Percentiles rank a stretch among this genome's conserved stretches.
These are phyloP conservation scores for Hypoxylon crocopeplum DNA, from an alignment of 495 filamentous ascomycete species.

Conservation along the genomic window DNA sequence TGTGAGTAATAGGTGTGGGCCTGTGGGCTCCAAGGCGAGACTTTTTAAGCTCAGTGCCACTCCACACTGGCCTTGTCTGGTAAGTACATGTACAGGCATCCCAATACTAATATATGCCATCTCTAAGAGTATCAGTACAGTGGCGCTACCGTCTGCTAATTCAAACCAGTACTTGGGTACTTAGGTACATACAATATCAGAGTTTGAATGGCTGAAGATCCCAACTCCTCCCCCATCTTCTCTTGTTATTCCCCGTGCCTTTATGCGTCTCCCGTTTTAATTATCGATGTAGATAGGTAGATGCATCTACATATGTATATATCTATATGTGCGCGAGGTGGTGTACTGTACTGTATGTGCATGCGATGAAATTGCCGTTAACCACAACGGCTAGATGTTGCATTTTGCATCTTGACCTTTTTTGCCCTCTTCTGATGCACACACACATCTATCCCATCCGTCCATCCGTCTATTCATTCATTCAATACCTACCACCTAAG, in stretches of 20 bases:
- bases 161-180: neutral
- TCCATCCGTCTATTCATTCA: slow-evolving; percentile 2
- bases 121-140: slow-evolving; percentile 24
- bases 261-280: slow-evolving; percentile 12
- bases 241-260: slow-evolving; percentile 27
- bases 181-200: slow-evolving; percentile 29
- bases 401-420: slow-evolving; percentile 24
- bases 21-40: slow-evolving; percentile 36
- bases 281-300: neutral
- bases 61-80: slow-evolving; percentile 21
- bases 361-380: slow-evolving; percentile 18
- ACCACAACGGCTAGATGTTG: slow-evolving; percentile 9
- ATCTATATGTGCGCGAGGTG: neutral
- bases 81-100: slow-evolving; percentile 33
- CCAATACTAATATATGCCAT: slow-evolving; percentile 4
- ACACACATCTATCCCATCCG: slow-evolving; percentile 20
- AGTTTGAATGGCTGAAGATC: slow-evolving; percentile 41
- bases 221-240: slow-evolving; percentile 30
- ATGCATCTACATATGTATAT: neutral
- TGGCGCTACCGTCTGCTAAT: slow-evolving; percentile 23
- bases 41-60: slow-evolving; percentile 40
- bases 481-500: too few species aligned
- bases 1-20: slow-evolving; percentile 30
- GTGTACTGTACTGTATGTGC: slow-evolving; percentile 2
- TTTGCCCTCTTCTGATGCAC: slow-evolving; percentile 16